Conservation (phyloP, 352 stramenopile species). For the Halophytophthora polymorphica region DNA sequence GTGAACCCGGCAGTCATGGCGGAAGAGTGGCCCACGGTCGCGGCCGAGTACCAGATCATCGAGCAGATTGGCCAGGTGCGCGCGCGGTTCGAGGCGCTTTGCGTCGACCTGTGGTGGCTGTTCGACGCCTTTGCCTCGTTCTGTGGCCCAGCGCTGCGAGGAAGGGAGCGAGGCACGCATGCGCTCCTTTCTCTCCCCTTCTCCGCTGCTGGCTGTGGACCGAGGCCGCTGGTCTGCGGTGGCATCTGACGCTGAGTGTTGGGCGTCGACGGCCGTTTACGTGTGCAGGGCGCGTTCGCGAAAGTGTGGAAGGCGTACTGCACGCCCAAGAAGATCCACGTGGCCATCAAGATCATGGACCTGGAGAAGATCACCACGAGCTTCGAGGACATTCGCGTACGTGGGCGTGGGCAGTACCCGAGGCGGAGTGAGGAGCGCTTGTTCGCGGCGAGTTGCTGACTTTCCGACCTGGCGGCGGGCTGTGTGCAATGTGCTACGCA, state of each 20-base stretch:
- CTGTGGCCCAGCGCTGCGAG: too few species aligned
- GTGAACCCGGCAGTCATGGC: constrained; percentile 37
- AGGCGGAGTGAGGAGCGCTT: too few species aligned
- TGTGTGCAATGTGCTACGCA: too few species aligned
- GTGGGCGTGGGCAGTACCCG: constrained; percentile 3
- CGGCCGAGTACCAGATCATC: constrained; percentile 86
- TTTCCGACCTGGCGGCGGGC: too few species aligned
- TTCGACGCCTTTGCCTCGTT: too few species aligned
- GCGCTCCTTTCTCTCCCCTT: constrained; percentile 1
- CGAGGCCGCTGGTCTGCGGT: background rate
- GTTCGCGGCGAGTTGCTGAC: too few species aligned
- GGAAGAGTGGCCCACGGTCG: constrained; percentile 84
- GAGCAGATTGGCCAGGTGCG: constrained; percentile 86
- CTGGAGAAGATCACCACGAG: constrained; percentile 98
- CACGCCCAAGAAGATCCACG: constrained; percentile 78
- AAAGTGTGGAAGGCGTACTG: constrained; percentile 97
- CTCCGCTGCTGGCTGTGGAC: background rate
- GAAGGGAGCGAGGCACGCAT: too few species aligned
- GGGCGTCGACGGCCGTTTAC: constrained; percentile 1
- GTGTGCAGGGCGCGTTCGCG: constrained; percentile 92
- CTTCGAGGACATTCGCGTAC: constrained; percentile 88
- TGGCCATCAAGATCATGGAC: constrained; percentile 99
- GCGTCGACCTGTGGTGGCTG: too few species aligned
- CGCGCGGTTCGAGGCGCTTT: background rate
- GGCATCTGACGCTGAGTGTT: background rate